Conservation (phyloP, 441 rosid genomes). For the Adansonia gregorii region DNA sequence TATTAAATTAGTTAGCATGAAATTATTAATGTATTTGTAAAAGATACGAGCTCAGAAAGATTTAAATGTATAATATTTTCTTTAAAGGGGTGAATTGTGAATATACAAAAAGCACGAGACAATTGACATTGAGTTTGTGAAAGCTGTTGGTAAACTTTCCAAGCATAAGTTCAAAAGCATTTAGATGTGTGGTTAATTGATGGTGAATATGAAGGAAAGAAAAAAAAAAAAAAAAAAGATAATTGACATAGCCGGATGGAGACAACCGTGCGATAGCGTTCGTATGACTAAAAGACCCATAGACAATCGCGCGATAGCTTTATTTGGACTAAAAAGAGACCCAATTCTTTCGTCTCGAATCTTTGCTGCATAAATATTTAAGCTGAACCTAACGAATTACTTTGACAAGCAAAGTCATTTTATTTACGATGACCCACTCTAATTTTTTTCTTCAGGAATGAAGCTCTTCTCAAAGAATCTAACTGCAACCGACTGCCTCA, state of each 20-base stretch:
- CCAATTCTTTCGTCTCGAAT: not conserved
- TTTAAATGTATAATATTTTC: too few species aligned
- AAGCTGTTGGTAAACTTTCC: too few species aligned
- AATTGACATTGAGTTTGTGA: too few species aligned
- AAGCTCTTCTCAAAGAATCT: constrained; percentile 24
- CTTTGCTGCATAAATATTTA: not conserved
- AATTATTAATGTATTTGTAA: too few species aligned
- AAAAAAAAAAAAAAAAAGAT: too few species aligned
- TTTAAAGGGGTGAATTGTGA: too few species aligned
- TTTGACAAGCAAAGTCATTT: not conserved
- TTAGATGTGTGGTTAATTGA: too few species aligned
- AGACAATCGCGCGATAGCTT: not conserved
- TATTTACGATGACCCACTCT: not conserved
- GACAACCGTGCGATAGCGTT: not conserved
- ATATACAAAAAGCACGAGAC: too few species aligned
- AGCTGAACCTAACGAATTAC: not conserved
- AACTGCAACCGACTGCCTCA: constrained; percentile 1
- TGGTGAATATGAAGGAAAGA: too few species aligned
- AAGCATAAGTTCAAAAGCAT: too few species aligned
- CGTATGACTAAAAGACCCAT: not conserved
- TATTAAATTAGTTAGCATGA: too few species aligned
- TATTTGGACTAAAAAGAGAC: not conserved
- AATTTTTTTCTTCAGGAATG: not conserved
- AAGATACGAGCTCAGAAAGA: too few species aligned
- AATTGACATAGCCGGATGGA: not conserved